phyloP scores from a whole-genome alignment of 2,329 filamentous ascomycete species.

The Diplodia seriata region DNA sequence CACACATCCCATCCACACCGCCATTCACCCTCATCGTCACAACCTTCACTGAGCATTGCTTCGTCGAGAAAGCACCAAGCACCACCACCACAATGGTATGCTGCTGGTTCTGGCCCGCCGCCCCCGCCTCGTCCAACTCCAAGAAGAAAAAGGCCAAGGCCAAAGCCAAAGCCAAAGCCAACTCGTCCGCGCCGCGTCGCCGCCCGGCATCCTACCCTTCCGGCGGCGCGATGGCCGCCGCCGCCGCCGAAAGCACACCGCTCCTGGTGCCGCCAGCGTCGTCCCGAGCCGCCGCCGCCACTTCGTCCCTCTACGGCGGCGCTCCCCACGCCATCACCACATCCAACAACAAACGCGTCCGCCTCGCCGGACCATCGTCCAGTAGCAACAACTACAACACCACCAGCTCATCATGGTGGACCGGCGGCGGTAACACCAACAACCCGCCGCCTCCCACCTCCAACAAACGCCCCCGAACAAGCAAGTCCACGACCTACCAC shows the following conservation, averaged over 20 bases:
- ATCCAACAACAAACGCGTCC: constrained; percentile 22
- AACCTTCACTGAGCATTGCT: background rate
- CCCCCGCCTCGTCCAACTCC: background rate
- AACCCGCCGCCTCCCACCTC: background rate
- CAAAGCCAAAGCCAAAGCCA: background rate
- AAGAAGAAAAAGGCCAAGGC: constrained; percentile 8
- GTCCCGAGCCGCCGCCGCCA: constrained; percentile 13
- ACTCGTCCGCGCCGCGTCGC: constrained; percentile 5
- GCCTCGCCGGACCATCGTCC: background rate
- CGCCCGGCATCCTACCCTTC: background rate
- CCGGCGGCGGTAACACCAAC: background rate
- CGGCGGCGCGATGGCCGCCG: background rate
- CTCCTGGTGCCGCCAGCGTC: background rate
- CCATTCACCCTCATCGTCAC: background rate
- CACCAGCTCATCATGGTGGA: background rate
- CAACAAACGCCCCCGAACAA: constrained; percentile 15
- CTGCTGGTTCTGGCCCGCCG: constrained; percentile 22
- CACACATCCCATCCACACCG: background rate
- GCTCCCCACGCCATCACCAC: constrained; percentile 5
- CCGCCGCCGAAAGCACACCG: constrained; percentile 3
- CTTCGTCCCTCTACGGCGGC: constrained; percentile 21
- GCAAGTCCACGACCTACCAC: background rate
- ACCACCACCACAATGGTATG: background rate
- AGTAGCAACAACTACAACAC: background rate
- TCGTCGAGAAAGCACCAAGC: background rate